Evolutionary conservation across 495 filamentous ascomycete species (phyloP), one percentile per base, ranked within the genome.

Genomic region (Penicillium malachiteum): DNA sequence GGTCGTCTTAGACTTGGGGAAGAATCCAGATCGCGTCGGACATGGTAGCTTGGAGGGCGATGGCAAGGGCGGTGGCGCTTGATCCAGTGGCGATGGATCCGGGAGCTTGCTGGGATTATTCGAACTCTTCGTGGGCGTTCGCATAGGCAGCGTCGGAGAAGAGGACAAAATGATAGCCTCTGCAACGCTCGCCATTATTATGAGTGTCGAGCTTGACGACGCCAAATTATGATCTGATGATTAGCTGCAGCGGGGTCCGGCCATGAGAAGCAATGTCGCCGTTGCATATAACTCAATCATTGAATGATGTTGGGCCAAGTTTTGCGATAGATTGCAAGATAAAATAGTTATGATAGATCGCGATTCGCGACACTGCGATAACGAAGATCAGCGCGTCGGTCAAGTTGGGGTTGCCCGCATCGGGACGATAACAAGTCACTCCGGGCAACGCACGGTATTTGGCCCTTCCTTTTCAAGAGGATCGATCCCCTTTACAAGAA

Each of bases 151-250:
- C 35, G 62, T 67, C 21, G 78, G 75, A 7, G 77, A 75, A 21
- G 77, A 81, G 26, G 73, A 74, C 46, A 78, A 59, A 30, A 76
- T 44, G 40, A 76, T 67, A 42, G 71, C 64, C 45, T 74, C 65
- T 7, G 62, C 57, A 43, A 64, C 54, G 58, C 59, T 59, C 47
- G 48, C 44, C 72, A 75, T 77, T 48, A 55, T 71, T 56, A 39
- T 58, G 35, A 64, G 21, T 26, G 21, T 26, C 21, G 21, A 26
- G 21, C 21, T 26, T 26, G 21, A 26, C 18, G 26, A 38, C 13
- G 26, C 13, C 3, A 13, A 30, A 32, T 30, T 32, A 30, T 50
- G 54, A 41, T 50, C 12, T 26, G n/a, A 3, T 10, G 1, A 21
- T n/a, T 46, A 26, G 21, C 21, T 26, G 21, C 21, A 4, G 21